Percentiles rank a stretch among this genome's conserved stretches.
Conservation (phyloP, 495 filamentous ascomycete genomes). For the Aspergillus affinis region DNA sequence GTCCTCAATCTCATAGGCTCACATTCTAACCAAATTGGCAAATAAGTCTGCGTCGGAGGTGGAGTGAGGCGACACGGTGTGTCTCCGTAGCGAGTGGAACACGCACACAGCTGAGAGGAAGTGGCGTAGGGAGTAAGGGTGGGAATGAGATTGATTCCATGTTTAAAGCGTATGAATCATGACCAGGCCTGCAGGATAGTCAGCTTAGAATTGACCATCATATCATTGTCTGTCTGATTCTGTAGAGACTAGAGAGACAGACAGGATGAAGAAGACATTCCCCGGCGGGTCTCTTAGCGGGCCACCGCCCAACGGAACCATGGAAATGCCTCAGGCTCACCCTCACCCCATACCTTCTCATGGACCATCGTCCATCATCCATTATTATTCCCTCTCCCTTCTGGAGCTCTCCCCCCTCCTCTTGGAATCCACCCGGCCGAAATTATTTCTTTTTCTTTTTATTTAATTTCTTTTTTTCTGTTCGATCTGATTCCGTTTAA, state of each 20-base stretch:
- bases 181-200: not conserved
- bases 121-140: too few species aligned
- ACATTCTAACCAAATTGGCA: not conserved
- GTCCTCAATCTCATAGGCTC: not conserved
- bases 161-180: too few species aligned
- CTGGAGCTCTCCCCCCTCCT: constrained; percentile 4
- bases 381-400: constrained; percentile 2
- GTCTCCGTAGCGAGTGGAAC: not conserved
- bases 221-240: too few species aligned
- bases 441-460: not conserved
- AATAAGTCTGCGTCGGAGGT: not conserved
- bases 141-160: too few species aligned
- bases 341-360: too few species aligned
- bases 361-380: not conserved
- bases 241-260: too few species aligned
- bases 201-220: not conserved
- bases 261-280: too few species aligned
- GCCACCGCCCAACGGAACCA: constrained; percentile 6
- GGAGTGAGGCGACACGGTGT: not conserved
- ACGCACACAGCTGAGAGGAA: not conserved
- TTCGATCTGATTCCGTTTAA: too few species aligned
- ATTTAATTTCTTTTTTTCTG: too few species aligned
- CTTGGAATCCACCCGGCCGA: not conserved
- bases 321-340: constrained; percentile 1
- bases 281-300: not conserved